These are phyloP conservation scores for Lachnellula subtilissima DNA, from an alignment of 2,329 filamentous ascomycete genomes.

Conservation along the genomic window DNA sequence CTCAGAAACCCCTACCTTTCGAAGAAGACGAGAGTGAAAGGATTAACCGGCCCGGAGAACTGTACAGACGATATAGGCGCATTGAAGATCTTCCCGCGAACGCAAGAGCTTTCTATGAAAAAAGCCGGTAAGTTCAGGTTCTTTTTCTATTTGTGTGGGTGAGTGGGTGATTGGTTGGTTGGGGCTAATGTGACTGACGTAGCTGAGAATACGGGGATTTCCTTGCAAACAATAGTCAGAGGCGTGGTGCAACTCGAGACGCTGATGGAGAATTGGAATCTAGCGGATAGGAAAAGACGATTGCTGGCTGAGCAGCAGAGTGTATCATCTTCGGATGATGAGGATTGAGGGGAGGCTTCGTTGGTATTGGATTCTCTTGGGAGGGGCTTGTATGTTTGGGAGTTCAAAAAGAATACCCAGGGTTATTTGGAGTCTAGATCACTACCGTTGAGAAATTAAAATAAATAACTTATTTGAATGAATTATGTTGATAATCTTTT, in stretches of 20 bases:
- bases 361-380: not conserved
- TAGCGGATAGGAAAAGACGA: constrained; percentile 21
- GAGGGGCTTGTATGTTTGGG: not conserved
- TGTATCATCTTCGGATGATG: not conserved
- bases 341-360: constrained; percentile 1
- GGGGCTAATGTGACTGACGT: constrained; percentile 1
- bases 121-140: constrained; percentile 35
- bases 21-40: constrained; percentile 12
- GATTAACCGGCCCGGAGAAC: constrained; percentile 31
- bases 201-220: constrained; percentile 26
- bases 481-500: too few relatives aligned
- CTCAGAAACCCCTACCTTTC: constrained; percentile 25
- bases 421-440: not conserved
- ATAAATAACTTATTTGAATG: too few relatives aligned
- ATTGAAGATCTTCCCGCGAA: constrained; percentile 39
- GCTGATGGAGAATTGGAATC: constrained; percentile 25
- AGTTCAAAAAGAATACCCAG: not conserved
- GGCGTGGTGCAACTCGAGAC: constrained; percentile 28
- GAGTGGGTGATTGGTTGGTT: not conserved
- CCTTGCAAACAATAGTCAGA: constrained; percentile 22
- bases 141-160: not conserved
- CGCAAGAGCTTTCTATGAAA: constrained; percentile 39
- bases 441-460: not conserved
- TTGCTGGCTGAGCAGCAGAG: not conserved
- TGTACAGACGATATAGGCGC: constrained; percentile 35